Conservation (phyloP, 1,284 basidiomycete species). For the Ceratobasidium sp. region DNA sequence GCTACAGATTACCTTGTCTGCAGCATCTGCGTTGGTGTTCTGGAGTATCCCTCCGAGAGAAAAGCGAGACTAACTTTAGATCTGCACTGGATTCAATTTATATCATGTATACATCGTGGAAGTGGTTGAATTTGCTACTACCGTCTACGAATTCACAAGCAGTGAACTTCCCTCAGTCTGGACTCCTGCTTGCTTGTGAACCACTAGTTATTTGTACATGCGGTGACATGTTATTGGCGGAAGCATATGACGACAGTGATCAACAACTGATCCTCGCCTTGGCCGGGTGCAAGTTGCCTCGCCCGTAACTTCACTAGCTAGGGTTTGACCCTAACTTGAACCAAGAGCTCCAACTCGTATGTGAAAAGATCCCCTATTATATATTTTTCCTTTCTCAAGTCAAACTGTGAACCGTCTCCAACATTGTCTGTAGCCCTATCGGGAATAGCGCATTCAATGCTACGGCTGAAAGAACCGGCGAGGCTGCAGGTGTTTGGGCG, state of each 20-base stretch:
- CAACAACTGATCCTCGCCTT: slow-evolving; percentile 12
- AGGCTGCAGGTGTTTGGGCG: slow-evolving; percentile 24
- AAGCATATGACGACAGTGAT: slow-evolving; percentile 2
- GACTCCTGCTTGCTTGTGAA: no score
- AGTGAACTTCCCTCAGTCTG: no score
- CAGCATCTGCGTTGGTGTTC: background rate
- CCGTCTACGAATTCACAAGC: no score
- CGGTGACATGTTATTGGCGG: background rate
- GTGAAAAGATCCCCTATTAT: background rate
- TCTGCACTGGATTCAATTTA: background rate
- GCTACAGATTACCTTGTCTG: slow-evolving; percentile 9
- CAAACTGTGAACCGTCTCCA: background rate
- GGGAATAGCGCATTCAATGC: slow-evolving; percentile 18
- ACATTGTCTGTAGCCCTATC: background rate
- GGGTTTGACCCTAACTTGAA: background rate
- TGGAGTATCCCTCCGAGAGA: slow-evolving; percentile 7
- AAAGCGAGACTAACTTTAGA: background rate
- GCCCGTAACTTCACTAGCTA: background rate
- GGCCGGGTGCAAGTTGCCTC: background rate
- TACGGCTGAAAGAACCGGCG: slow-evolving; percentile 16
- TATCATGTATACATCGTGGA: background rate
- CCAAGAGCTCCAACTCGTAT: background rate
- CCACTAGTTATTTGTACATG: background rate
- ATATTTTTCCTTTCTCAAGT: background rate
- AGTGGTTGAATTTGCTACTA: background rate